Percentiles rank a stretch among this genome's conserved stretches.
phyloP scores from a whole-genome alignment of 2,329 filamentous ascomycete species.

The Phaeophleospora eucalypticola region DNA sequence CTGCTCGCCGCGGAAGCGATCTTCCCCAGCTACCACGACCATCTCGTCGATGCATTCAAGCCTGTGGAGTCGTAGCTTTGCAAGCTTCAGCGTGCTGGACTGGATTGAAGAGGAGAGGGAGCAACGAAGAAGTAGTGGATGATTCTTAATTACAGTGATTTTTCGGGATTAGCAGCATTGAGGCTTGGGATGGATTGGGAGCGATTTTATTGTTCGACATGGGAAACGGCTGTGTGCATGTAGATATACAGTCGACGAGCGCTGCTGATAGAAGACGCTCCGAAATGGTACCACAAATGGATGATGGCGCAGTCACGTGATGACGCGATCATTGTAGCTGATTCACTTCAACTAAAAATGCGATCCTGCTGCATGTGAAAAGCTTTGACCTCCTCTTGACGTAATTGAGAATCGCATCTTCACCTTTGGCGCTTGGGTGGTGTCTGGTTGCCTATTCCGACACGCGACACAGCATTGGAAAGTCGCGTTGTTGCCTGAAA shows the following conservation, averaged over 20 bases:
- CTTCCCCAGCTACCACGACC: neutral
- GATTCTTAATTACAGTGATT: neutral
- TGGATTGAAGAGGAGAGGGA: neutral
- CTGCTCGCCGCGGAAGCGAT: neutral
- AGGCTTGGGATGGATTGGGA: neutral
- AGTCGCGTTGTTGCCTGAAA: too few species aligned
- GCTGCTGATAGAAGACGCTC: neutral
- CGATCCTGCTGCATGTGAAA: too few species aligned
- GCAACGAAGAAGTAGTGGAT: neutral
- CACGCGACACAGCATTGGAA: too few species aligned
- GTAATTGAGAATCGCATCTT: too few species aligned
- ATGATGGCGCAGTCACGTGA: neutral
- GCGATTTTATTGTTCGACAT: neutral
- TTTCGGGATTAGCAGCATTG: neutral
- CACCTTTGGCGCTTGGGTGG: too few species aligned
- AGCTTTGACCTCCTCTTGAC: too few species aligned
- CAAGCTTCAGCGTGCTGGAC: neutral
- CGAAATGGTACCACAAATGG: neutral
- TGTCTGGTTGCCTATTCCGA: too few species aligned
- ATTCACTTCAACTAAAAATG: neutral
- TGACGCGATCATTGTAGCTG: neutral
- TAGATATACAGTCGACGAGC: neutral
- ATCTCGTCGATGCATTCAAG: neutral
- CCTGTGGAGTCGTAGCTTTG: neutral
- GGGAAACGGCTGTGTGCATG: neutral